Conservation (phyloP, 202 grass and related monocot genomes). For the Musa balbisiana region DNA sequence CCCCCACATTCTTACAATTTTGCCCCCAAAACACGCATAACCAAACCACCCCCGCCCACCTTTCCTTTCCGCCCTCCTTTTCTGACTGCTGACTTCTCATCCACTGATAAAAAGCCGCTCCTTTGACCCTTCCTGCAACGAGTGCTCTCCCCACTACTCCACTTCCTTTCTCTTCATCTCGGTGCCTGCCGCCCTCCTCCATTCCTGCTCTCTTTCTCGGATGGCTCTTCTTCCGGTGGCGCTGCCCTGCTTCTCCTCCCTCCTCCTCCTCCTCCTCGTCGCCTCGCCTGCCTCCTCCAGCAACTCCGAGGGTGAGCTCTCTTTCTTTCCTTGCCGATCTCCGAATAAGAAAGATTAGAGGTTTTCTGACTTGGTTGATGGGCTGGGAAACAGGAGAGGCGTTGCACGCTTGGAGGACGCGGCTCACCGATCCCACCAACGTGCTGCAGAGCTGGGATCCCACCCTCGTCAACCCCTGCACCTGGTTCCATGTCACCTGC, state of each 20-base stretch:
- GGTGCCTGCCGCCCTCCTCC: not conserved
- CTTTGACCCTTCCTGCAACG: too few relatives aligned
- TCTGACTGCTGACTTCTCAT: slow-evolving; percentile 30
- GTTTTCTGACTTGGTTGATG: not conserved
- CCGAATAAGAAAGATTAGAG: too few relatives aligned
- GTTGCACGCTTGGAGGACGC: slow-evolving; percentile 63
- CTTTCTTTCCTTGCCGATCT: too few relatives aligned
- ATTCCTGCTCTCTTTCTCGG: not conserved
- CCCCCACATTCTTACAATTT: too few relatives aligned
- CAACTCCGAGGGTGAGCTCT: slow-evolving; percentile 32
- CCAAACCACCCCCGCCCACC: not conserved
- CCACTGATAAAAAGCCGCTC: not conserved
- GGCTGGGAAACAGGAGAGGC: slow-evolving; percentile 35
- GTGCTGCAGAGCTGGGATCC: slow-evolving; percentile 88
- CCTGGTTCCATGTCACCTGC: slow-evolving; percentile 91
- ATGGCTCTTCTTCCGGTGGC: slow-evolving; percentile 24
- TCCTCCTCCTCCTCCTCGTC: slow-evolving; percentile 24
- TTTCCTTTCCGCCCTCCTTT: not conserved
- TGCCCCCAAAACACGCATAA: slow-evolving; percentile 2
- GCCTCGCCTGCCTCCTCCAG: slow-evolving; percentile 27
- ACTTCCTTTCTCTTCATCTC: slow-evolving; percentile 10
- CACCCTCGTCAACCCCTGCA: slow-evolving; percentile 82
- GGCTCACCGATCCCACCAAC: slow-evolving; percentile 70
- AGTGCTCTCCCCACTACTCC: not conserved
- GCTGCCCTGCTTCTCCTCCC: not conserved